phyloP scores from a whole-genome alignment of 2,329 filamentous ascomycete species.

The Phaeosphaeriaceae sp. region DNA sequence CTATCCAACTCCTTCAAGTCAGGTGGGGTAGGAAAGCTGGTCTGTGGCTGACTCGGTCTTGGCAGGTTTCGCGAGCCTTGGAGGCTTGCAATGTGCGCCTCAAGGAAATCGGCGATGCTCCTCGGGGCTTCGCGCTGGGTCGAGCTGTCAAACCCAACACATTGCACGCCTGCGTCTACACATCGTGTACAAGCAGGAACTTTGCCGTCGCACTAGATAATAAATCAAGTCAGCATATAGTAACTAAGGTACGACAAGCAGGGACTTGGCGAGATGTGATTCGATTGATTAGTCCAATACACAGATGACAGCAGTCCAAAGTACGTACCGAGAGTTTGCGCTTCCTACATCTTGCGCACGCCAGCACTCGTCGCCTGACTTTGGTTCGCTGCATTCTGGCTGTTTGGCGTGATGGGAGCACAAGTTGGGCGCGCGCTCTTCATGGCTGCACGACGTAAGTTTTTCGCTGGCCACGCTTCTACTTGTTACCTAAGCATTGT shows the following conservation, averaged over 20 bases:
- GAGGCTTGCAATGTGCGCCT: conserved; percentile 39
- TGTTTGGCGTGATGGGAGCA: conserved; percentile 17
- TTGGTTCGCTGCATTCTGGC: conserved; percentile 41
- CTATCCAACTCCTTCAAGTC: conserved; percentile 32
- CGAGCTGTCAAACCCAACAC: conserved; percentile 44
- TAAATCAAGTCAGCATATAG: background rate
- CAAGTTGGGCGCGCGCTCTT: conserved; percentile 19
- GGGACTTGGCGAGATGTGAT: conserved; percentile 11
- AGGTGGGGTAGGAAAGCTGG: conserved; percentile 33
- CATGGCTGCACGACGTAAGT: conserved; percentile 19
- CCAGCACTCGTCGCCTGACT: conserved; percentile 44
- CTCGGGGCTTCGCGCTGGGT: conserved; percentile 42
- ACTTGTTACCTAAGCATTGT: no score
- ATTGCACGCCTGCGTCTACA: conserved; percentile 37
- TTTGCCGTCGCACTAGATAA: conserved; percentile 43
- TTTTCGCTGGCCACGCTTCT: background rate
- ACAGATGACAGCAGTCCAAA: no score
- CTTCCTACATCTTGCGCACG: conserved; percentile 45
- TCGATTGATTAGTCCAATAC: background rate
- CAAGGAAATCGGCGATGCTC: conserved; percentile 43
- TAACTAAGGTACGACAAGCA: conserved; percentile 16
- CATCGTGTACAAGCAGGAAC: conserved; percentile 44
- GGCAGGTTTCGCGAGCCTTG: conserved; percentile 25
- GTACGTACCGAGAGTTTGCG: conserved; percentile 41
- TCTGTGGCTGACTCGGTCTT: conserved; percentile 17